These are phyloP conservation scores for Aspergillus biplanus DNA, from an alignment of 495 filamentous ascomycete genomes.

Conservation along the genomic window DNA sequence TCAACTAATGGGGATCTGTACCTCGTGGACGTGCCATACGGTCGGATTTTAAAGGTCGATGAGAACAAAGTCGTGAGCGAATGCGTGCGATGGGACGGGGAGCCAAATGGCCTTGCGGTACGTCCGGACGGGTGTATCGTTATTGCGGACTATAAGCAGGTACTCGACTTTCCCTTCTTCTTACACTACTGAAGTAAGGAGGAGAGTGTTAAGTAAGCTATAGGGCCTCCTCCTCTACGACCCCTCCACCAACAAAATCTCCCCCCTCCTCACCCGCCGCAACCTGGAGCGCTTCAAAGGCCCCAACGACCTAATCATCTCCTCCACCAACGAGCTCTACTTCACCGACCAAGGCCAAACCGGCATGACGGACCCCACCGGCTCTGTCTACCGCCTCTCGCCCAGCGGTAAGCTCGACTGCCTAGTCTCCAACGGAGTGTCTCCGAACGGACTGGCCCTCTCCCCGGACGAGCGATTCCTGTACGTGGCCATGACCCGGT, in stretches of 20 bases:
- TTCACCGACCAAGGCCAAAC: slow-evolving; percentile 41
- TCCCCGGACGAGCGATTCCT: slow-evolving; percentile 30
- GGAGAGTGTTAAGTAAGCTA: neutral
- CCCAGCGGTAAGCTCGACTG: slow-evolving; percentile 27
- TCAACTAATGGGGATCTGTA: slow-evolving; percentile 24
- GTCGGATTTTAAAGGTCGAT: slow-evolving; percentile 34
- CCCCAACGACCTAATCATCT: slow-evolving; percentile 34
- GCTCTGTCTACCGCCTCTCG: slow-evolving; percentile 30
- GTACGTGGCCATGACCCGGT: slow-evolving; percentile 37
- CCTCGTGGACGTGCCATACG: slow-evolving; percentile 34
- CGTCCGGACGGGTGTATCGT: slow-evolving; percentile 27
- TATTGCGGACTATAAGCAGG: slow-evolving; percentile 36
- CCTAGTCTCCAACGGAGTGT: slow-evolving; percentile 31
- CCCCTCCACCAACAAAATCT: slow-evolving; percentile 11
- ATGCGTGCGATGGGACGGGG: slow-evolving; percentile 31
- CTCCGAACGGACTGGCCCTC: slow-evolving; percentile 33
- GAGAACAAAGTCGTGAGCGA: slow-evolving; percentile 20
- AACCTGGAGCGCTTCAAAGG: slow-evolving; percentile 39
- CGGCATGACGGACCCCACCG: slow-evolving; percentile 36
- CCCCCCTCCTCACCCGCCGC: slow-evolving; percentile 24
- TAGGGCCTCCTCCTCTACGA: slow-evolving; percentile 31
- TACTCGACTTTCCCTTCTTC: neutral
- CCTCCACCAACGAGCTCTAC: slow-evolving; percentile 29
- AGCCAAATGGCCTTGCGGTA: slow-evolving; percentile 33
- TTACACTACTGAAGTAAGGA: neutral